A percentile compares a stretch with the other conserved stretches of the same genome.
Evolutionary conservation across 1,284 basidiomycete species (phyloP).

Genomic region (Lentinula novae-zelandiae): DNA sequence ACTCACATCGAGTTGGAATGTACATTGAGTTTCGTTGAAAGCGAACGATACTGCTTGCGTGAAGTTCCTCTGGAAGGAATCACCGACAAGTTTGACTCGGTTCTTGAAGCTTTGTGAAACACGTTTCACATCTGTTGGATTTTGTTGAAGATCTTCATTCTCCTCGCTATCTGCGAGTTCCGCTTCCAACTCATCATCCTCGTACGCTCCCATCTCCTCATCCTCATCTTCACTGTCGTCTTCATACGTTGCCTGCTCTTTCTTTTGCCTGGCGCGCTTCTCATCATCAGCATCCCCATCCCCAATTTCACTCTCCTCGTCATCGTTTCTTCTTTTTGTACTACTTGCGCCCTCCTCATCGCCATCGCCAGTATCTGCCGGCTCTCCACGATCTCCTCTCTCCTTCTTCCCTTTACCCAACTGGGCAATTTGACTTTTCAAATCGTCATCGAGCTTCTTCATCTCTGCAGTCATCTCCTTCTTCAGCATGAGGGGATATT

Average conservation of each 20-base stretch:
- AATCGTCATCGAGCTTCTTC: slow-evolving; percentile 80
- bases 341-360: slow-evolving; percentile 46
- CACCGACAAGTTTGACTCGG: slow-evolving; percentile 29
- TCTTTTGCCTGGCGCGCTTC: slow-evolving; percentile 64
- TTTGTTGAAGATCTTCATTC: slow-evolving; percentile 23
- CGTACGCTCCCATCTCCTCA: slow-evolving; percentile 35
- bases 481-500: slow-evolving; percentile 83
- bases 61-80: slow-evolving; percentile 51
- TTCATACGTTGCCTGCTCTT: slow-evolving; percentile 74
- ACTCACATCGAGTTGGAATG: slow-evolving; percentile 76
- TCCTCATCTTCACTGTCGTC: slow-evolving; percentile 52
- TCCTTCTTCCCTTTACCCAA: slow-evolving; percentile 78
- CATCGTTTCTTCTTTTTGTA: slow-evolving; percentile 39
- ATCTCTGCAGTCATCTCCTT: slow-evolving; percentile 87
- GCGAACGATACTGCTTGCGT: slow-evolving; percentile 66
- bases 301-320: slow-evolving; percentile 63
- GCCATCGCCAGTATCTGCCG: slow-evolving; percentile 43
- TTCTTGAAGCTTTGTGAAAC: slow-evolving; percentile 17
- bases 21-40: slow-evolving; percentile 74
- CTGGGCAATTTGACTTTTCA: slow-evolving; percentile 76
- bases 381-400: slow-evolving; percentile 34
- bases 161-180: slow-evolving; percentile 52
- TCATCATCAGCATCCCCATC: slow-evolving; percentile 78
- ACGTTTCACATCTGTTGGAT: slow-evolving; percentile 30
- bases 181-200: slow-evolving; percentile 68